phyloP scores from a whole-genome alignment of 371 early-diverging fungal genomes.

The Actinomortierella wolfii region DNA sequence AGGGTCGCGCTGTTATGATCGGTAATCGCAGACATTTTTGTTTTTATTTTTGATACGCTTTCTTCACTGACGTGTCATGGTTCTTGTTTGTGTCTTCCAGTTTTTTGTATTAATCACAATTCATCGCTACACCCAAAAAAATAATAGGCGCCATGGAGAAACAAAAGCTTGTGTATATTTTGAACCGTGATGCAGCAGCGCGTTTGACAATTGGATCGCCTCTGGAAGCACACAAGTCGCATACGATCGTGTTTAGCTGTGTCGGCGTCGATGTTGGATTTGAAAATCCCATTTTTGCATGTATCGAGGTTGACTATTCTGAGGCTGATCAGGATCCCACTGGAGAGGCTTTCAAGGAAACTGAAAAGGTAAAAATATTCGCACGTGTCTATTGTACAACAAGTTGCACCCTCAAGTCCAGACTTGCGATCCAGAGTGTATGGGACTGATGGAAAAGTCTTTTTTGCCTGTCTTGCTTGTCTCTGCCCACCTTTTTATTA shows the following conservation, averaged over 20 bases:
- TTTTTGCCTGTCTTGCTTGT: no score
- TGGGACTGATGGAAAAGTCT: no score
- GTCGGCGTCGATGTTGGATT: slow-evolving; percentile 96
- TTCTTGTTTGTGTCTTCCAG: not conserved
- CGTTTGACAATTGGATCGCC: slow-evolving; percentile 94
- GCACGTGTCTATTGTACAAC: no score
- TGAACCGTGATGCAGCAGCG: slow-evolving; percentile 90
- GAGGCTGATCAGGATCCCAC: slow-evolving; percentile 86
- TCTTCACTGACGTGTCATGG: not conserved
- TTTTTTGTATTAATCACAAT: not conserved
- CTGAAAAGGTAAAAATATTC: slow-evolving; percentile 77
- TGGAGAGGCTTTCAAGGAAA: slow-evolving; percentile 73
- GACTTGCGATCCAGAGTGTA: no score
- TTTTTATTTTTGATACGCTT: not conserved
- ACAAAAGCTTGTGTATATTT: slow-evolving; percentile 93
- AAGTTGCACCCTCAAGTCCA: no score
- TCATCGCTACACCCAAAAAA: no score
- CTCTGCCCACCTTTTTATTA: not conserved
- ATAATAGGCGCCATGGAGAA: slow-evolving; percentile 84
- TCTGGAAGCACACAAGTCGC: slow-evolving; percentile 89
- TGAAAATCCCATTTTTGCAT: slow-evolving; percentile 97
- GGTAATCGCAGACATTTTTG: slow-evolving; percentile 45
- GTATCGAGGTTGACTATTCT: slow-evolving; percentile 86
- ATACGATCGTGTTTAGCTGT: slow-evolving; percentile 75
- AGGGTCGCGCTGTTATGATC: slow-evolving; percentile 96